phyloP scores from a whole-genome alignment of 352 stramenopile species.

The Phytopythium vexans region DNA sequence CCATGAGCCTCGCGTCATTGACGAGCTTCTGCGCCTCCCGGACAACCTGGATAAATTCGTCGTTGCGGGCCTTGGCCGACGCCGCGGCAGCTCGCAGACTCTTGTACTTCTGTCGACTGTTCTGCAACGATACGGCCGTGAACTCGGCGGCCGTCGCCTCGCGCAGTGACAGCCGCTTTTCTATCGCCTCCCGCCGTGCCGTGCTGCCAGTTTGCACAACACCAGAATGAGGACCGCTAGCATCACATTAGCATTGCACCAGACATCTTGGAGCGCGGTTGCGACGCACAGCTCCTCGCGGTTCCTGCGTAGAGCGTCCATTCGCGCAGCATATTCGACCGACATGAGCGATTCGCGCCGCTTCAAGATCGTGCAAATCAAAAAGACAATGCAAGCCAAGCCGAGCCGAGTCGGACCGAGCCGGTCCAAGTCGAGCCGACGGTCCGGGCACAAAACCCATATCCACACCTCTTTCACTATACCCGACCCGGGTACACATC shows the following conservation, averaged over 20 bases:
- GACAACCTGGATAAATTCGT: constrained; percentile 56
- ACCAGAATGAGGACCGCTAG: constrained; percentile 2
- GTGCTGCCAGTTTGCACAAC: constrained; percentile 23
- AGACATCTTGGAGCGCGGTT: not conserved
- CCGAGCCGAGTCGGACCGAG: too few relatives aligned
- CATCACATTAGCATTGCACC: not conserved
- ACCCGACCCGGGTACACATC: too few relatives aligned
- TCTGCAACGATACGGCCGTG: constrained; percentile 64
- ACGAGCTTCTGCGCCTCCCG: constrained; percentile 49
- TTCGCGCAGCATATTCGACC: constrained; percentile 52
- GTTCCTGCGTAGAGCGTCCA: constrained; percentile 50
- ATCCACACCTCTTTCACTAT: too few relatives aligned
- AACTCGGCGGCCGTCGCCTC: constrained; percentile 79
- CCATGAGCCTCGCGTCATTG: constrained; percentile 34
- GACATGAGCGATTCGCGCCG: constrained; percentile 30
- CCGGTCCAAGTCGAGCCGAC: too few relatives aligned
- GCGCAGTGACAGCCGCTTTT: constrained; percentile 66
- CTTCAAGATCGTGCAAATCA: constrained; percentile 15
- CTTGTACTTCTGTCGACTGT: constrained; percentile 63
- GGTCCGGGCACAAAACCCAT: too few relatives aligned
- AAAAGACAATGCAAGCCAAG: constrained; percentile 11
- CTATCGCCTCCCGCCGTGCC: constrained; percentile 46
- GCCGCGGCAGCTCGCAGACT: constrained; percentile 32
- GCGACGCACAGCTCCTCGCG: constrained; percentile 53
- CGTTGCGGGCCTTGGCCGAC: constrained; percentile 49